Evolutionary conservation across 129 eudicot species (phyloP).

Genomic region (Silybum marianum): DNA sequence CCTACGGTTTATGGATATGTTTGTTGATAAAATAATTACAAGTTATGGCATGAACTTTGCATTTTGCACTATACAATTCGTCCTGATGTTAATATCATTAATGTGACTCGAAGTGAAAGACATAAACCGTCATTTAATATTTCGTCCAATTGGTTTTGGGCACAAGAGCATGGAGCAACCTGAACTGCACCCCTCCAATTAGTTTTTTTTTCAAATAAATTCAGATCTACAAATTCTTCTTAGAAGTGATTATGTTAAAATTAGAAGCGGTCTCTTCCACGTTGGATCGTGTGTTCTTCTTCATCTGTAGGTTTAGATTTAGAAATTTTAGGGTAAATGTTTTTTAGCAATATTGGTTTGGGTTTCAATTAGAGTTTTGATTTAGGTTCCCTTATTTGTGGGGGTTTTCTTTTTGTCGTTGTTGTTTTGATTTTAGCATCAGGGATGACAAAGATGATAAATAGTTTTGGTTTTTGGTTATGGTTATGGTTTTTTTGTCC

Average conservation of each 20-base stretch:
- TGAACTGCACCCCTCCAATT: background rate
- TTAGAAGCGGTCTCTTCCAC: background rate
- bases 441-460: background rate
- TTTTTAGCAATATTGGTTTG: background rate
- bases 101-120: no score
- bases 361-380: background rate
- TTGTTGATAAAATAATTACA: no score
- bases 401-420: background rate
- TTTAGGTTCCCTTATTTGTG: background rate
- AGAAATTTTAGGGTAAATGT: background rate
- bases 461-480: background rate
- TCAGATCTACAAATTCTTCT: background rate
- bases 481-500: background rate
- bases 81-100: no score
- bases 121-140: no score
- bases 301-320: background rate
- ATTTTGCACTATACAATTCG: no score
- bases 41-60: no score
- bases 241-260: background rate
- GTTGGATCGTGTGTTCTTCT: background rate
- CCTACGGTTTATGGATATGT: no score
- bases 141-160: background rate
- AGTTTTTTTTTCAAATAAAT: background rate
- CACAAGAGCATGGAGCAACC: background rate
- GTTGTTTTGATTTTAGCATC: background rate